Evolutionary conservation across 352 stramenopile species (phyloP), one percentile per base, ranked within the genome.

Genomic region (Pythium insidiosum): DNA sequence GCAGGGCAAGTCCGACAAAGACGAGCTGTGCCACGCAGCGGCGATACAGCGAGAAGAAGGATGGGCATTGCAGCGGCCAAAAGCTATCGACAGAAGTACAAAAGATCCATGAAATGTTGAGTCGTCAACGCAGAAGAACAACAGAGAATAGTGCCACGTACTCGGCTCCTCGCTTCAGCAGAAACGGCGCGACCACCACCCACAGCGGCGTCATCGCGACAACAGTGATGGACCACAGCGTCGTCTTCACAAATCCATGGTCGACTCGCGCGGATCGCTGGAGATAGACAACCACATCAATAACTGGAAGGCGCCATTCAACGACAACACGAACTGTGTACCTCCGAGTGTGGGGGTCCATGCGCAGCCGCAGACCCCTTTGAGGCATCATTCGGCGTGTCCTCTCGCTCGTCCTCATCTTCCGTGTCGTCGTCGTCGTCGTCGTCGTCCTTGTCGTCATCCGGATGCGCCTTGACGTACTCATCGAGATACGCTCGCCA

Each of bases 11-110:
- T 28, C 56, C 38, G 13, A 82, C 45, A 23, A 72, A 79, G 24
- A 50, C 41, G 28, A 88, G 43, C 43, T 86, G 74, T 18, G 43
- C 28, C 19, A 76, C n/a, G 50, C 68, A 72, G 37, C 42, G 61
- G 11, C 44, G 22, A 34, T 84, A 58, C 3, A 89, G 57, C 21
- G 69, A 56, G 28, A 61, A 62, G 16, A 87, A 38, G 13, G 74
- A 87, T 36, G 52, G 37, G 49, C 76, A 87, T 6, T 57, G 63
- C 24, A 92, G 61, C 33, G 79, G 79, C 76, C 79, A 92, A 40
- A 76, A 75, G 12, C 77, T 89, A 35, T 12, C 24, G 9, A 19
- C 16, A 4, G 28, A 12, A 34, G 19, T 23, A 34, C 15, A 1
- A 29, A 18, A 6, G 30, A 10, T 23, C 47, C n/a, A n/a, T n/a